phyloP scores from a whole-genome alignment of 495 filamentous ascomycete genomes.

The Aspergillus affinis region DNA sequence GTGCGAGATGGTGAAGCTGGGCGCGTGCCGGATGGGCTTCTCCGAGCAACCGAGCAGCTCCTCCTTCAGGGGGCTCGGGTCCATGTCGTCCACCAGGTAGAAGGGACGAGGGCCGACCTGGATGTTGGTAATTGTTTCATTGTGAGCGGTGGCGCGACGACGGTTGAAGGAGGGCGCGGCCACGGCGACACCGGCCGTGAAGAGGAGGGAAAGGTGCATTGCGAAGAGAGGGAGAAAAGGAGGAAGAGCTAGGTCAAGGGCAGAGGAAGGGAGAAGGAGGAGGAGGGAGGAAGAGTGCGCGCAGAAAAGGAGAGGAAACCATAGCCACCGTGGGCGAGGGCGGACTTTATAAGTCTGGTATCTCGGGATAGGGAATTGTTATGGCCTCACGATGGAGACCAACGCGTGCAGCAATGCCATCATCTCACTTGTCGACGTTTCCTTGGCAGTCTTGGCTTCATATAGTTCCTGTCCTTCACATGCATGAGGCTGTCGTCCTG shows the following conservation, averaged over 20 bases:
- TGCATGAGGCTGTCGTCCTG: neutral
- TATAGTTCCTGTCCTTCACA: neutral
- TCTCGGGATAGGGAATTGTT: too few relatives aligned
- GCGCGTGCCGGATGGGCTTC: slow-evolving; percentile 36
- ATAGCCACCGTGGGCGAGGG: neutral
- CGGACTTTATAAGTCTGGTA: neutral
- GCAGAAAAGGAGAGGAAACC: too few relatives aligned
- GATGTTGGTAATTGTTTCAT: slow-evolving; percentile 24
- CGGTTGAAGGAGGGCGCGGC: slow-evolving; percentile 16
- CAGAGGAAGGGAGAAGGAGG: neutral
- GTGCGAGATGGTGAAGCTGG: slow-evolving; percentile 54
- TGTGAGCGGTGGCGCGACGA: slow-evolving; percentile 1
- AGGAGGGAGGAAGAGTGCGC: neutral
- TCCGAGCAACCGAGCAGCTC: slow-evolving; percentile 55
- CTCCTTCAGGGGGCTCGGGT: slow-evolving; percentile 53
- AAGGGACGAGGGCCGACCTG: slow-evolving; percentile 58
- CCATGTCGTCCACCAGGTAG: slow-evolving; percentile 60
- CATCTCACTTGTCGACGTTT: neutral
- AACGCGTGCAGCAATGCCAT: neutral
- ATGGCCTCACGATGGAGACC: neutral
- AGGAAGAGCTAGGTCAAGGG: neutral
- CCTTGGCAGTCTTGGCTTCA: neutral
- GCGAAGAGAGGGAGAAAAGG: neutral
- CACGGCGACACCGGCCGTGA: slow-evolving; percentile 17
- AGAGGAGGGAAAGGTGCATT: slow-evolving; percentile 19